phyloP scores from a whole-genome alignment of 768 basidiomycete genomes.

The Cantharellus anzutake region DNA sequence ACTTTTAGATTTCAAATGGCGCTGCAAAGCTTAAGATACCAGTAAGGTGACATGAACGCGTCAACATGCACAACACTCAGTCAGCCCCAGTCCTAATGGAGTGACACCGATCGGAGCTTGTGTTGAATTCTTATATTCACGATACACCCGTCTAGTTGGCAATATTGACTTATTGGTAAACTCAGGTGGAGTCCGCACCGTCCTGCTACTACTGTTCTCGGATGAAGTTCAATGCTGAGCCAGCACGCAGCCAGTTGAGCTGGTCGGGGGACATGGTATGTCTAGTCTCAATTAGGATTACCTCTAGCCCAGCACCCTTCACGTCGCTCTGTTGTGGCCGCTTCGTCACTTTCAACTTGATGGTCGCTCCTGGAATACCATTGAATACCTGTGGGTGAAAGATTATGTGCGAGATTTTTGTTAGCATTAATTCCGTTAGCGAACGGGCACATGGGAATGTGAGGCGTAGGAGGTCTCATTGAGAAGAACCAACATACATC shows the following conservation, averaged over 20 bases:
- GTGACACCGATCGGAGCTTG: no score
- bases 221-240: slow-evolving; percentile 82
- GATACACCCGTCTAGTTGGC: no score
- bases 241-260: slow-evolving; percentile 73
- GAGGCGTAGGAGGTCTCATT: background rate
- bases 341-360: slow-evolving; percentile 45
- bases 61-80: no score
- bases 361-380: slow-evolving; percentile 21
- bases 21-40: no score
- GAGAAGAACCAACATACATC: slow-evolving; percentile 22
- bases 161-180: no score
- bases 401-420: background rate
- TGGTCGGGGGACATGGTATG: slow-evolving; percentile 89
- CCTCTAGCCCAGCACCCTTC: slow-evolving; percentile 27
- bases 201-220: slow-evolving; percentile 16
- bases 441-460: background rate
- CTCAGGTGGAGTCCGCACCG: no score
- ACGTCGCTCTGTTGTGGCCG: no score
- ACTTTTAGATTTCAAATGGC: no score
- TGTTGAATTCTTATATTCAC: no score
- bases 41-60: no score
- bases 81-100: no score
- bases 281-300: slow-evolving; percentile 48
- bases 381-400: slow-evolving; percentile 15
- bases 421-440: background rate